Percentiles rank a stretch among this genome's conserved stretches.
These are phyloP conservation scores for Austroboletus eburneus DNA, from an alignment of 768 basidiomycete species.

Conservation along the genomic window DNA sequence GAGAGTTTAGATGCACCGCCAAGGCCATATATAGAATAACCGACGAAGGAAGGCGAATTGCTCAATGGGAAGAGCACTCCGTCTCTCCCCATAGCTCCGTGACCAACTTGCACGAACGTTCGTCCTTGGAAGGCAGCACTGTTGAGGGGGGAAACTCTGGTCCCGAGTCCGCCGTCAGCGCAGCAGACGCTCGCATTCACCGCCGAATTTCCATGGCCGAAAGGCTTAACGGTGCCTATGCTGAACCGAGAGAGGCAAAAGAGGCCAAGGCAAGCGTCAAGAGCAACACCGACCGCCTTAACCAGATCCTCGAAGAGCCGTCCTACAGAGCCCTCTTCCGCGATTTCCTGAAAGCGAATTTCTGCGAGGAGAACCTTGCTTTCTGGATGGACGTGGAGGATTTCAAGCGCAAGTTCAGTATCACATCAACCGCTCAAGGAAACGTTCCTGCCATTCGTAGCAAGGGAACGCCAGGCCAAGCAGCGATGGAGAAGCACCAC, in stretches of 20 bases:
- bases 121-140: constrained; percentile 48
- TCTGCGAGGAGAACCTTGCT: constrained; percentile 96
- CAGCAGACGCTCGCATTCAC: constrained; percentile 64
- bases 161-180: constrained; percentile 27
- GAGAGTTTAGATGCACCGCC: constrained; percentile 94
- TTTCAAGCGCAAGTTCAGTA: constrained; percentile 94
- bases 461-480: constrained; percentile 65
- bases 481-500: constrained; percentile 96
- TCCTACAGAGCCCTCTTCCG: constrained; percentile 86
- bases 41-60: constrained; percentile 81
- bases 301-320: constrained; percentile 91
- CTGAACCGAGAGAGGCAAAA: constrained; percentile 47
- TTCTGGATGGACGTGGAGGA: constrained; percentile 98
- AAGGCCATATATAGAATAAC: constrained; percentile 95
- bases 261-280: constrained; percentile 58
- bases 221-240: constrained; percentile 51
- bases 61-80: constrained; percentile 70
- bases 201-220: constrained; percentile 76
- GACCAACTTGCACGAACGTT: constrained; percentile 57
- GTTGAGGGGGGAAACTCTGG: constrained; percentile 24
- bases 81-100: constrained; percentile 63
- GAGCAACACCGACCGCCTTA: constrained; percentile 87
- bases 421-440: constrained; percentile 87
- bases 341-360: constrained; percentile 90
- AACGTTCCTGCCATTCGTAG: constrained; percentile 38